Evolutionary conservation across 345 rosid genomes (phyloP).

Genomic region (Excoecaria cochinchinensis): DNA sequence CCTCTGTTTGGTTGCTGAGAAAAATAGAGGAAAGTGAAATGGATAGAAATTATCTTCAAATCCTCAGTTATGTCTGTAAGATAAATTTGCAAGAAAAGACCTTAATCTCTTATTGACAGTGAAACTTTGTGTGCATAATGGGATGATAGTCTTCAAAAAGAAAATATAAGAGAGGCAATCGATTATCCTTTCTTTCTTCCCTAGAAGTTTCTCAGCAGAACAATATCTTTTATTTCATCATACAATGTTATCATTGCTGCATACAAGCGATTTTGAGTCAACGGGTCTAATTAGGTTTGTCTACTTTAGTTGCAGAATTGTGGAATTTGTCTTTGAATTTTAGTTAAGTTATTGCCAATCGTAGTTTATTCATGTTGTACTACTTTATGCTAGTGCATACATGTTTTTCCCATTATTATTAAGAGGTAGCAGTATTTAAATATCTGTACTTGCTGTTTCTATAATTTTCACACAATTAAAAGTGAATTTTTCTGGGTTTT

Average conservation of each 20-base stretch:
- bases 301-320: not conserved
- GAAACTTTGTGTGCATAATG: not conserved
- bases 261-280: not conserved
- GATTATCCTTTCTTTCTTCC: not conserved
- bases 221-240: not conserved
- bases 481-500: not conserved
- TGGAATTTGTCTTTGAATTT: not conserved
- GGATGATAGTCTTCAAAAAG: not conserved
- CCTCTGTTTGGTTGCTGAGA: slow-evolving; percentile 22
- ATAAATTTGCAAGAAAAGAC: not conserved
- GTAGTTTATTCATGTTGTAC: not conserved
- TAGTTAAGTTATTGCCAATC: not conserved
- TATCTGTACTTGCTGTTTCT: not conserved
- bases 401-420: not conserved
- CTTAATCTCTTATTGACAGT: not conserved
- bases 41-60: not conserved
- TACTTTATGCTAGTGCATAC: not conserved
- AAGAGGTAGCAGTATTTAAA: not conserved
- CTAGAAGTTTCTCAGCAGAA: not conserved
- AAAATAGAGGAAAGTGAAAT: slow-evolving; percentile 4
- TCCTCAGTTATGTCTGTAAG: not conserved
- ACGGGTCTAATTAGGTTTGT: not conserved
- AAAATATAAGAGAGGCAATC: not conserved
- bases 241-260: not conserved
- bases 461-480: not conserved